phyloP scores from a whole-genome alignment of 208 protist species.

The Tritrichomonas musculus region DNA sequence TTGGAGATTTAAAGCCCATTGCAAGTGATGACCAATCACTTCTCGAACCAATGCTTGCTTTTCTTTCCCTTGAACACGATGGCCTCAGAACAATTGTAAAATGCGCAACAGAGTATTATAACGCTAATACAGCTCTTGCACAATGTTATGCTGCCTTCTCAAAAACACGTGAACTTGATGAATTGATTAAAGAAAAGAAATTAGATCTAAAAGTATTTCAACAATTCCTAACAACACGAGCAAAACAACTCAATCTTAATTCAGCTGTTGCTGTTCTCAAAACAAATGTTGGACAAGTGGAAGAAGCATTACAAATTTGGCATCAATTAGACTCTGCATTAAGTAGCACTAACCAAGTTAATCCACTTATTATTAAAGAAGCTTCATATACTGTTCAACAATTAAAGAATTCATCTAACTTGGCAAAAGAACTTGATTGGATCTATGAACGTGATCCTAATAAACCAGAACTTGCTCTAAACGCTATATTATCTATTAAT shows the following conservation, averaged over 20 bases:
- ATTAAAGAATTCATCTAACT: not conserved
- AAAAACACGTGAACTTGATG: not conserved
- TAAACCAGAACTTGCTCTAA: not conserved
- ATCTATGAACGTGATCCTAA: not conserved
- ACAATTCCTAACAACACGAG: not conserved
- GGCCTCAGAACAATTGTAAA: no score
- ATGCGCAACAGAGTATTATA: not conserved
- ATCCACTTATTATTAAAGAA: not conserved
- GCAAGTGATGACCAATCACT: not conserved
- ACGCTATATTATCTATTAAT: not conserved
- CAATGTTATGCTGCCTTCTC: not conserved
- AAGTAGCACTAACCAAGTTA: not conserved
- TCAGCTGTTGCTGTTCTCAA: not conserved
- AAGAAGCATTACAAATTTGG: not conserved
- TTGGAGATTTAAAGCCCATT: not conserved
- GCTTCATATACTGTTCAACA: not conserved
- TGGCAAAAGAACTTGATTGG: not conserved
- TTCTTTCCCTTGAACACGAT: not conserved
- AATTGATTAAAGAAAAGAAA: not conserved
- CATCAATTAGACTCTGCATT: not conserved
- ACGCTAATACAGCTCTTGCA: not conserved
- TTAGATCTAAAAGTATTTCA: not conserved
- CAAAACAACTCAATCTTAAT: not conserved
- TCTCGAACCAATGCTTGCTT: not conserved
- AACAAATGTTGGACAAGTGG: not conserved